These are phyloP conservation scores for Vigna trinervia DNA, from an alignment of 306 rosid species.

Conservation along the genomic window DNA sequence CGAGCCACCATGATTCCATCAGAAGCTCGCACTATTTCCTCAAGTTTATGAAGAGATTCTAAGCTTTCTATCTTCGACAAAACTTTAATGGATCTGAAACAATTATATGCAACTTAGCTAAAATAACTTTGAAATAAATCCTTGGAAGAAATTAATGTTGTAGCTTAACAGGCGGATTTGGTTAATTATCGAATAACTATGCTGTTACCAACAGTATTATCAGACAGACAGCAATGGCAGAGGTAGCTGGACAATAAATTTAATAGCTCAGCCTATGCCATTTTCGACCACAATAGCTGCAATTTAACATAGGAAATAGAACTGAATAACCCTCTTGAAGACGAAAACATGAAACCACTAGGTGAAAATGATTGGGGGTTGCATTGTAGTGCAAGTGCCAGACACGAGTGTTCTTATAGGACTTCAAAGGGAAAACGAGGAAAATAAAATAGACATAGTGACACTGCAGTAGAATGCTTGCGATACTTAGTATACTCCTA, in stretches of 20 bases:
- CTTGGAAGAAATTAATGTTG: not conserved
- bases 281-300: not conserved
- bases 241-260: slow-evolving; percentile 6
- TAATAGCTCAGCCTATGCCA: not conserved
- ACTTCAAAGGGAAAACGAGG: not conserved
- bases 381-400: slow-evolving; percentile 6
- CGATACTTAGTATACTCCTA: slow-evolving; percentile 6
- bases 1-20: slow-evolving; percentile 96
- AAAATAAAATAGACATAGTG: slow-evolving; percentile 2
- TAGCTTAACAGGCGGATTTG: not conserved
- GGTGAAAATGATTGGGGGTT: not conserved
- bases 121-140: not conserved
- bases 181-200: not conserved
- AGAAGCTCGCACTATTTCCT: slow-evolving; percentile 76
- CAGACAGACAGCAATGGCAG: not conserved
- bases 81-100: slow-evolving; percentile 69
- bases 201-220: not conserved
- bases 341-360: not conserved
- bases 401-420: slow-evolving; percentile 23
- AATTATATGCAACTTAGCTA: slow-evolving; percentile 9
- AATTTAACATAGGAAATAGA: slow-evolving; percentile 15
- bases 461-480: not conserved
- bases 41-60: slow-evolving; percentile 77
- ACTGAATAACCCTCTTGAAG: not conserved
- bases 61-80: slow-evolving; percentile 91